Conservation (phyloP, 257 asterid species). For the Capsicum baccatum region DNA sequence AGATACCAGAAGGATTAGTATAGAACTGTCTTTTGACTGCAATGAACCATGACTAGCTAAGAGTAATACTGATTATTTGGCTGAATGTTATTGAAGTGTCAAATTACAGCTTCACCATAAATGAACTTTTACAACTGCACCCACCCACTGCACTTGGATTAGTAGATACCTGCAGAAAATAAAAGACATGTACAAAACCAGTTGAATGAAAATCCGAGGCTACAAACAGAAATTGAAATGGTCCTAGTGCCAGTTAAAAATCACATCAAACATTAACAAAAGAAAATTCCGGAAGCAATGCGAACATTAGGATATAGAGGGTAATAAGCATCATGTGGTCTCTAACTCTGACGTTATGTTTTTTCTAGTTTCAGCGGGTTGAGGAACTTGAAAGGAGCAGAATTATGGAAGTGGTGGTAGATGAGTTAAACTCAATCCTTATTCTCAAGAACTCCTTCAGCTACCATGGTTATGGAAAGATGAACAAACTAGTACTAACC, state of each 20-base stretch:
- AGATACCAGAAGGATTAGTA: background rate
- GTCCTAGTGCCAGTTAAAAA: background rate
- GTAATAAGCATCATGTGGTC: background rate
- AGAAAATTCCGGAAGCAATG: background rate
- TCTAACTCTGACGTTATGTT: background rate
- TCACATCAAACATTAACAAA: background rate
- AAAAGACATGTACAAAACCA: background rate
- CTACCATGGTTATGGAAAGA: too few relatives aligned
- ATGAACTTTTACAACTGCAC: constrained; percentile 94
- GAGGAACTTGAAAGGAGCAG: too few relatives aligned
- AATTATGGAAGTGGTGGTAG: too few relatives aligned
- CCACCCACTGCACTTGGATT: constrained; percentile 98
- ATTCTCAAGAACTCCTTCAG: too few relatives aligned
- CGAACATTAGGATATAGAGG: background rate
- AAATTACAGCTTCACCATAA: constrained; percentile 59
- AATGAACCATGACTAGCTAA: background rate
- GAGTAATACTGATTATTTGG: constrained; percentile 1
- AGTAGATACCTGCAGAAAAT: constrained; percentile 64
- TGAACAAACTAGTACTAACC: too few relatives aligned
- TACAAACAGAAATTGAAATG: background rate
- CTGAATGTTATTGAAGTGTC: constrained; percentile 8
- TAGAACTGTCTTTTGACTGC: background rate
- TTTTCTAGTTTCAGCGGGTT: too few relatives aligned
- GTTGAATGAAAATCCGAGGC: background rate
- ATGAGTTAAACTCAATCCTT: too few relatives aligned